These are phyloP conservation scores for Penicillium longicatenatum DNA, from an alignment of 495 filamentous ascomycete species.

Conservation along the genomic window DNA sequence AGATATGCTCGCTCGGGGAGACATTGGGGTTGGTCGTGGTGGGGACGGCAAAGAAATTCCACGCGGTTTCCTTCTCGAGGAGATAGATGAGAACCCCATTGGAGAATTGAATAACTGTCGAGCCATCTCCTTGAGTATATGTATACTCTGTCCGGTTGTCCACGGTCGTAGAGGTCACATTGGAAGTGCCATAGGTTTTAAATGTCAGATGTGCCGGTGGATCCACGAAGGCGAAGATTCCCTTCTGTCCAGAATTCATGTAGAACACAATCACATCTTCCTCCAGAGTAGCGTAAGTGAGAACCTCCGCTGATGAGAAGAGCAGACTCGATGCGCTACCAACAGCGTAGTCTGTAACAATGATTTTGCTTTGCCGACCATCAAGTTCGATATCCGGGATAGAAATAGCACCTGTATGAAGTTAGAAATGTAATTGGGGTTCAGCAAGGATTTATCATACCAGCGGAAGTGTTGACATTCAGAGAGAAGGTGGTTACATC, in stretches of 20 bases:
- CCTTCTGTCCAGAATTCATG: conserved; percentile 63
- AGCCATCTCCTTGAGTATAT: conserved; percentile 33
- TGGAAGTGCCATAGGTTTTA: conserved; percentile 46
- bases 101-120: conserved; percentile 53
- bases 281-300: conserved; percentile 55
- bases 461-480: conserved; percentile 57
- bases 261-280: conserved; percentile 57
- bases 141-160: conserved; percentile 49
- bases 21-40: conserved; percentile 36
- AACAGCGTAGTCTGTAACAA: conserved; percentile 70
- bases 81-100: conserved; percentile 55
- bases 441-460: conserved; percentile 26
- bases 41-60: conserved; percentile 54
- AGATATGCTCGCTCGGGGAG: conserved; percentile 57
- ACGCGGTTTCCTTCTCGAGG: conserved; percentile 46
- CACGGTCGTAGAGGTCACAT: conserved; percentile 42
- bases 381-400: conserved; percentile 65
- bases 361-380: conserved; percentile 71
- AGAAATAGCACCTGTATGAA: conserved; percentile 36
- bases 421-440: background rate
- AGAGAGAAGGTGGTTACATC: conserved; percentile 58
- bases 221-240: conserved; percentile 54
- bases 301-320: conserved; percentile 71
- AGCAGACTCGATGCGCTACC: conserved; percentile 53
- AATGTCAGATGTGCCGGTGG: conserved; percentile 37